Base-by-base conservation (phyloP, 164 flowering plant species). In the Dillenia turbinata region DNA sequence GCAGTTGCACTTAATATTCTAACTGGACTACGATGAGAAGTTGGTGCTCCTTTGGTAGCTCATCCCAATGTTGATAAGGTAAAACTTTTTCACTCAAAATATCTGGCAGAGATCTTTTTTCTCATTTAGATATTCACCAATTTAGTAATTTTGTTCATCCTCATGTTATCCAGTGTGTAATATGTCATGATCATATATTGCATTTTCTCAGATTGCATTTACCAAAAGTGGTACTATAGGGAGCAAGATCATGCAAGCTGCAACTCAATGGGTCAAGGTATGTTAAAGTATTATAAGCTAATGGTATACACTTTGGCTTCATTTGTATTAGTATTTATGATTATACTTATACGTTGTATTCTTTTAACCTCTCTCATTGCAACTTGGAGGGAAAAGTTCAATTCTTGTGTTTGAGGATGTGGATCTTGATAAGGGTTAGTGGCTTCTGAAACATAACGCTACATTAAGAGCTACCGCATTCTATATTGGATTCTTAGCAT, bases 371-470 rank as follows among this genome's bases (percentile, higher is more conserved):
- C 90, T 91, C 67, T 73, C 97, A 33, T 66, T 91, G 79, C 97
- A 94, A 74, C 99, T 94, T 68, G 99, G 99, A 63, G 99, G 99
- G 14, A 94, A 94, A 78, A 92, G 99, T 78, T 97, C 99, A 14
- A 86, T 94, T 46, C 54, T 94, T 66, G 87, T 94, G 49, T 94
- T 94, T 84, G 96, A 94, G 65, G 99, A 88, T 81, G 92, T 88
- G 67, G 97, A 91, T 66, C 79, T 91, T 63, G 96, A 89, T 64
- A 86, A 84, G 67, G 99, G 99, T 89, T 65, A 57, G 83, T 77
- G 46, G 60, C 61, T 57, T 56, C 26, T 54, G 47, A 58, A 61
- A 13, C 10, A 47, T n/a, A n/a, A n/a, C n/a, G n/a, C n/a, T n/a
- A n/a, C n/a, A n/a, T n/a, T n/a, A n/a, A n/a, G n/a, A n/a, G n/a